Evolutionary conservation across 345 rosid species (phyloP).

Genomic region (Eucalyptus brandiana): DNA sequence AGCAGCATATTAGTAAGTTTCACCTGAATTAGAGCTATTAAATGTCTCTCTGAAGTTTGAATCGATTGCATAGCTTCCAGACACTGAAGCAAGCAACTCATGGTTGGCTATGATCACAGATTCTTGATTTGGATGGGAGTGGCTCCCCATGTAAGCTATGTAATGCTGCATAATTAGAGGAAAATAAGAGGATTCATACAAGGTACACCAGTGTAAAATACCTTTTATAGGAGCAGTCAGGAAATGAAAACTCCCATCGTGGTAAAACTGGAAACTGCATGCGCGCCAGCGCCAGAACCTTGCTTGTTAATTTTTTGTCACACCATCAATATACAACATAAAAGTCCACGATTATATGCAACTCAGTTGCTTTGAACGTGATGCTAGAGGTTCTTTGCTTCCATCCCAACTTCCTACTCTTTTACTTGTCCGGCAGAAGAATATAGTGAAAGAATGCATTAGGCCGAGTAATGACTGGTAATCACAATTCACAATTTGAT

Average conservation of each 20-base stretch:
- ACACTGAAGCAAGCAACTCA: slow-evolving; percentile 24
- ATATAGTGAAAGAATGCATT: background rate
- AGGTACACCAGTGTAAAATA: too few relatives aligned
- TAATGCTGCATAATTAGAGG: too few relatives aligned
- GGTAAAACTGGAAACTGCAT: too few relatives aligned
- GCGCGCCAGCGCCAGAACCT: too few relatives aligned
- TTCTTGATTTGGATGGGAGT: background rate
- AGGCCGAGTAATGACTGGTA: background rate
- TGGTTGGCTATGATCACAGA: slow-evolving; percentile 28
- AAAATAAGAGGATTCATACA: too few relatives aligned
- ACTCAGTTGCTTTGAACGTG: background rate
- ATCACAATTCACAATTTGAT: background rate
- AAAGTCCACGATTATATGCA: background rate
- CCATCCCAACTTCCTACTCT: background rate
- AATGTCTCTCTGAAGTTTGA: background rate
- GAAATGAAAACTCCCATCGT: too few relatives aligned
- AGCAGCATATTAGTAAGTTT: background rate
- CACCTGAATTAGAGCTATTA: background rate
- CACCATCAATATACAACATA: background rate
- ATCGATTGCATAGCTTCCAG: slow-evolving; percentile 12
- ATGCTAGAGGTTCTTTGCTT: background rate
- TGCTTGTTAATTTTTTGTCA: background rate
- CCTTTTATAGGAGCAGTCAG: too few relatives aligned
- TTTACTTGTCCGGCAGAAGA: background rate
- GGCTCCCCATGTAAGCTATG: too few relatives aligned